Evolutionary conservation across 2,329 filamentous ascomycete genomes (phyloP).

Genomic region (Aspergillus chevalieri): DNA sequence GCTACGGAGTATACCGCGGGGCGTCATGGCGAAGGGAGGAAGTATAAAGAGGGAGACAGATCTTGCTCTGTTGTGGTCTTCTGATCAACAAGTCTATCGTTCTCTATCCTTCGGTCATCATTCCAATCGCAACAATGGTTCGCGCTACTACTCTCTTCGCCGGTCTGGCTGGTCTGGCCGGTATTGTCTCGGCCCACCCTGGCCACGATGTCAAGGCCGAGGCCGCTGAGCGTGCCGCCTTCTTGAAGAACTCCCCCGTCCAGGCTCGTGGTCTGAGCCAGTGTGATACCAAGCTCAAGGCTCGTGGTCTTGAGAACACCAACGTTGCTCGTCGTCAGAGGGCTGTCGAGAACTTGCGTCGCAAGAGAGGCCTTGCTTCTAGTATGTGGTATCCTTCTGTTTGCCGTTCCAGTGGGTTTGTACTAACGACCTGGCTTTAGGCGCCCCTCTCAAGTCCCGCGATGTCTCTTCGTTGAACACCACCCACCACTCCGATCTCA

Average conservation of each 20-base stretch:
- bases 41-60: neutral
- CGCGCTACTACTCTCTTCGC: slow-evolving; percentile 13
- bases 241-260: slow-evolving; percentile 36
- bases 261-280: slow-evolving; percentile 39
- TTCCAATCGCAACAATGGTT: neutral
- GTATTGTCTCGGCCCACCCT: slow-evolving; percentile 38
- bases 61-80: too few species aligned
- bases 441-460: slow-evolving; percentile 23
- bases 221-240: slow-evolving; percentile 45
- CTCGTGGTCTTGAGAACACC: slow-evolving; percentile 41
- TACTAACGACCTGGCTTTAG: slow-evolving; percentile 4
- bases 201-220: slow-evolving; percentile 47
- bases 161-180: slow-evolving; percentile 19
- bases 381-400: slow-evolving; percentile 10
- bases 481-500: slow-evolving; percentile 34
- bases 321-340: slow-evolving; percentile 43
- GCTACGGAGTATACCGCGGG: neutral
- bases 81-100: too few species aligned
- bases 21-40: neutral
- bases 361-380: slow-evolving; percentile 31
- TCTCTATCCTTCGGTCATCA: too few species aligned
- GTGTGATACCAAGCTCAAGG: slow-evolving; percentile 43
- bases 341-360: slow-evolving; percentile 38
- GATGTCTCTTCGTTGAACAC: slow-evolving; percentile 31
- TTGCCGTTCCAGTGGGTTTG: neutral